Evolutionary conservation across 225 moss, liverwort and hornwort genomes (phyloP).

Genomic region (Physcomitrium patens): DNA sequence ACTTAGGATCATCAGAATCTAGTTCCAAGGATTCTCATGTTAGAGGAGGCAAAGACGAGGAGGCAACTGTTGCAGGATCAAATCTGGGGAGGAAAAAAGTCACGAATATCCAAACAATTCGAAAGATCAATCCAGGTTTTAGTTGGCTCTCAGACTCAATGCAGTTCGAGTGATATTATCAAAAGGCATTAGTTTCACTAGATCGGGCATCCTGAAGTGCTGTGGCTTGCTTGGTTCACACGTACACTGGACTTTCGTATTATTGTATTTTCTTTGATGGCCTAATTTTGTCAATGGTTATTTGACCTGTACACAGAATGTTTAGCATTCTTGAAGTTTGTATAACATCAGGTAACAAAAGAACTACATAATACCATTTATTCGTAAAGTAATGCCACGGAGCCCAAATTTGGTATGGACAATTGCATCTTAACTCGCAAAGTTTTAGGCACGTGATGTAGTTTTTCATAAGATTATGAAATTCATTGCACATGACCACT

Average conservation of each 20-base stretch:
- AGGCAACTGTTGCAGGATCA: constrained; percentile 23
- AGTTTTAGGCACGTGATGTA: no score
- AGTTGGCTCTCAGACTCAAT: constrained; percentile 30
- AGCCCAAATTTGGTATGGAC: background rate
- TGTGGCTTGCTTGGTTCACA: constrained; percentile 4
- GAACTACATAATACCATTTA: background rate
- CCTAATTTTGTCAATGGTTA: background rate
- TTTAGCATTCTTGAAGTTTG: constrained; percentile 9
- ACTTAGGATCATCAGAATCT: constrained; percentile 25
- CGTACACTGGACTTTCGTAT: background rate
- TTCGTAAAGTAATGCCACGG: background rate
- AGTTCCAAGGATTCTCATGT: constrained; percentile 21
- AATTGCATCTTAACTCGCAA: no score
- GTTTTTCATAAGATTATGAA: no score
- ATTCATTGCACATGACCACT: no score
- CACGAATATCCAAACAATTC: constrained; percentile 26
- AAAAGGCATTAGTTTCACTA: background rate
- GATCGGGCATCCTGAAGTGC: background rate
- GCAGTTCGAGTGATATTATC: constrained; percentile 2
- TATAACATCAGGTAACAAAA: background rate
- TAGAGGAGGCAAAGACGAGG: constrained; percentile 10
- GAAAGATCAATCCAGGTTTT: constrained; percentile 43
- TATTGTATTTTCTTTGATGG: background rate
- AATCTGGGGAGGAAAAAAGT: constrained; percentile 38
- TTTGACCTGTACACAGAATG: background rate